phyloP scores from a whole-genome alignment of 106 monocot genomes.

The Dioscorea alata region DNA sequence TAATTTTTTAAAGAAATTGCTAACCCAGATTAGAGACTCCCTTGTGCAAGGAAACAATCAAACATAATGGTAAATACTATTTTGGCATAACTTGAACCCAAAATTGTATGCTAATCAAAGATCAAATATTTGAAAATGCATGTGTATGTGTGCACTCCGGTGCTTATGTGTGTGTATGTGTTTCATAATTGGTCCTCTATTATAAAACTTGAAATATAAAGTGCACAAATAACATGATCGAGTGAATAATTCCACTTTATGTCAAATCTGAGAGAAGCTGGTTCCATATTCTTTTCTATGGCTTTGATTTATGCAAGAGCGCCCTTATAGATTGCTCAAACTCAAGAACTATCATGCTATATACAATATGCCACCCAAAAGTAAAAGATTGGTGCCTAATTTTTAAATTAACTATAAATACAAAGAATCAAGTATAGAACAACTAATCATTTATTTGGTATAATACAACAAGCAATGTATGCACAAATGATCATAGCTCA shows the following conservation, averaged over 20 bases:
- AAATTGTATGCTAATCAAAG: not conserved
- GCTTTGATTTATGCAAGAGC: constrained; percentile 43
- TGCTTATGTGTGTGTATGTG: too few relatives aligned
- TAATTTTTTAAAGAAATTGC: too few relatives aligned
- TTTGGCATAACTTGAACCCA: not conserved
- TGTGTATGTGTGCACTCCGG: too few relatives aligned
- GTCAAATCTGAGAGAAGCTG: constrained; percentile 71
- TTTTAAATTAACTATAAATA: constrained; percentile 29
- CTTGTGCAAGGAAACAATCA: too few relatives aligned
- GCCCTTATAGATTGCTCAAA: constrained; percentile 53
- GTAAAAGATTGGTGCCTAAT: constrained; percentile 39
- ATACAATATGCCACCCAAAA: constrained; percentile 61
- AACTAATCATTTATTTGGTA: too few relatives aligned
- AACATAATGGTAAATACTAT: not conserved
- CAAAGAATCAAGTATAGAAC: constrained; percentile 3
- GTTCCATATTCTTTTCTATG: constrained; percentile 16
- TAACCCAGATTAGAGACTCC: too few relatives aligned
- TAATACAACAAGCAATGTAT: too few relatives aligned
- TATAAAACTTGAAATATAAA: too few relatives aligned
- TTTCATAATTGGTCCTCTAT: too few relatives aligned
- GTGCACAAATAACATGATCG: not conserved
- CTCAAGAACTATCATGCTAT: constrained; percentile 60
- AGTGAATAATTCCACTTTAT: constrained; percentile 96
- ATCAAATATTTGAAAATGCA: too few relatives aligned
- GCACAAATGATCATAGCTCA: too few relatives aligned